Base-by-base conservation (phyloP, 495 filamentous ascomycete genomes). In the Penicillium pulvis region DNA sequence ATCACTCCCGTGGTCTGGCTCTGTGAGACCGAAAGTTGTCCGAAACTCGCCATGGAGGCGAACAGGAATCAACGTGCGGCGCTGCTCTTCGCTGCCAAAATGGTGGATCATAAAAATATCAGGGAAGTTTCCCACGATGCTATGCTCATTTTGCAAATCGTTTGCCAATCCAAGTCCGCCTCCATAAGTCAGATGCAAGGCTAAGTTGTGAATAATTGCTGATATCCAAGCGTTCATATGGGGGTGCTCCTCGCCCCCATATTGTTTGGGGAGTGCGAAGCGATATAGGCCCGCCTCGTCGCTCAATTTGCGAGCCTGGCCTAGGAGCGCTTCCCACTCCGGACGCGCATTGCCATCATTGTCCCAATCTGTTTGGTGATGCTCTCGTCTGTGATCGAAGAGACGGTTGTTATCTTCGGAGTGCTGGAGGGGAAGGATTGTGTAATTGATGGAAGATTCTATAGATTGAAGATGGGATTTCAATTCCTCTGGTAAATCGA, bases 131-230 rank as follows among this genome's bases (percentile, higher is more conserved):
- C 82, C 82, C 3, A 85, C 75, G 17, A 87, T 73, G 45, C 71
- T 76, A 62, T 85, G 82, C 63, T 86, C 83, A 55, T 79, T 87
- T 60, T 87, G 82, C 41, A 86, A 65, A 65, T 87, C 85, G 57
- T 86, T 86, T 55, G 83, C 82, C 4, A 87, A 69, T 4, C 83
- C 80, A 20, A 87, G 56, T 1, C 82, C 82, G 2, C 71, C 71
- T 11, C 73, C 73, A 51, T 75, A 74, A 6, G 67, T 44, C 0
- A 71, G 58, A 58, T 85, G 78, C 14, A 74, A 74, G 4, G 83
- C 76, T 17, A 87, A 68, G 63, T 87, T 81, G 63, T 81, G 81
- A 11, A 83, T 70, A 36, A 85, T 84, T 1, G 79, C 83, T 4
- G 79, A 76, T 83, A 86, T 86, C 80, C 82, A 85, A 17, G 44